These are phyloP conservation scores for Collybia sordida DNA, from an alignment of 768 basidiomycete genomes.

Conservation along the genomic window DNA sequence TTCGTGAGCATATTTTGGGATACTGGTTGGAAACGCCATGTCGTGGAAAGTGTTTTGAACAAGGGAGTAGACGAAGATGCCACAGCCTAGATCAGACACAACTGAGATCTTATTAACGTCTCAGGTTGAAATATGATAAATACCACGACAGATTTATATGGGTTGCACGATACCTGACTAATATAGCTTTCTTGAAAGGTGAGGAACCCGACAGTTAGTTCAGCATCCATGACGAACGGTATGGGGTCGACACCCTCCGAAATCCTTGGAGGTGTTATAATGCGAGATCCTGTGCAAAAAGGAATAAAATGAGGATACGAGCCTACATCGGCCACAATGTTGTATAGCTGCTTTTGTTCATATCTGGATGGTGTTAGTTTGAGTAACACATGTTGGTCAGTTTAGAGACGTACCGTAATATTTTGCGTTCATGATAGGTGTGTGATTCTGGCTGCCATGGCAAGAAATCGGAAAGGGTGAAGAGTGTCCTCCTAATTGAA, in stretches of 20 bases:
- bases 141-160: slow-evolving; percentile 80
- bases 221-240: slow-evolving; percentile 66
- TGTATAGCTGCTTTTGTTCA: slow-evolving; percentile 73
- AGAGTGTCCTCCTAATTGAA: slow-evolving; percentile 30
- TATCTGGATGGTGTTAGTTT: slow-evolving; percentile 52
- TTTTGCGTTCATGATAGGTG: slow-evolving; percentile 78
- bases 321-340: slow-evolving; percentile 82
- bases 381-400: slow-evolving; percentile 6
- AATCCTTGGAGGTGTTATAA: slow-evolving; percentile 42
- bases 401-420: slow-evolving; percentile 74
- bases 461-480: slow-evolving; percentile 48
- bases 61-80: slow-evolving; percentile 71
- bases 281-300: slow-evolving; percentile 75
- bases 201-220: slow-evolving; percentile 87
- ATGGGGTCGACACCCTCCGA: slow-evolving; percentile 24
- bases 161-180: slow-evolving; percentile 79
- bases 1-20: slow-evolving; percentile 37
- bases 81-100: slow-evolving; percentile 51
- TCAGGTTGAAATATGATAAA: slow-evolving; percentile 20
- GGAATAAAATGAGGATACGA: slow-evolving; percentile 89
- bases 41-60: slow-evolving; percentile 69
- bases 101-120: background rate
- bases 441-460: slow-evolving; percentile 49
- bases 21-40: slow-evolving; percentile 72
- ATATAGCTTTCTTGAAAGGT: slow-evolving; percentile 85